These are phyloP conservation scores for Hericium rajendrae DNA, from an alignment of 768 basidiomycete genomes.

Conservation along the genomic window DNA sequence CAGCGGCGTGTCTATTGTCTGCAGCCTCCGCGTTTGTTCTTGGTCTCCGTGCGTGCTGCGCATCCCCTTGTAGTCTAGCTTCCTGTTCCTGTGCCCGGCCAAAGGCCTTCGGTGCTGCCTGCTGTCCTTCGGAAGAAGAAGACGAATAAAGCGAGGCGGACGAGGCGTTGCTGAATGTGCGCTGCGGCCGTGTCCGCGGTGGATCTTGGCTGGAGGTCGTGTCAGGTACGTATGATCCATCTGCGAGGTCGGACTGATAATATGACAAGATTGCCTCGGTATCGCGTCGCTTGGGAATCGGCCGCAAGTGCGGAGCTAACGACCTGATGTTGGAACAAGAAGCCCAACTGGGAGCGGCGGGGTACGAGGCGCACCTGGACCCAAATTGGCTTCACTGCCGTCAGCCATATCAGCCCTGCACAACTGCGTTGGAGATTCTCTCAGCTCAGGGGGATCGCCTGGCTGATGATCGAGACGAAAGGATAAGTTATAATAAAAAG, in stretches of 20 bases:
- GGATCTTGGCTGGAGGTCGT: not conserved
- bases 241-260: slow-evolving; percentile 46
- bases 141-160: slow-evolving; percentile 17
- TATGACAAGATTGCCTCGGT: slow-evolving; percentile 40
- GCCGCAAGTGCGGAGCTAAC: slow-evolving; percentile 11
- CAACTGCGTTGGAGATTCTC: too few relatives aligned
- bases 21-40: slow-evolving; percentile 38
- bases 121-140: not conserved
- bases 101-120: not conserved
- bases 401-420: not conserved
- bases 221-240: slow-evolving; percentile 19
- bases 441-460: too few relatives aligned
- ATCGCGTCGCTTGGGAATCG: slow-evolving; percentile 24
- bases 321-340: not conserved
- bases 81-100: not conserved
- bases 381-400: not conserved
- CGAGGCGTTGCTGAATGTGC: not conserved
- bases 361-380: not conserved
- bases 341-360: not conserved
- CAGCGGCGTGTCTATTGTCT: slow-evolving; percentile 58
- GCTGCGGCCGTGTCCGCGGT: not conserved
- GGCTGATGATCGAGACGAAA: too few relatives aligned
- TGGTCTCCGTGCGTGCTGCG: not conserved
- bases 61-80: not conserved
- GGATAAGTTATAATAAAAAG: too few relatives aligned